phyloP scores from a whole-genome alignment of 108 stramenopile genomes.

The Cylindrotheca closterium region DNA sequence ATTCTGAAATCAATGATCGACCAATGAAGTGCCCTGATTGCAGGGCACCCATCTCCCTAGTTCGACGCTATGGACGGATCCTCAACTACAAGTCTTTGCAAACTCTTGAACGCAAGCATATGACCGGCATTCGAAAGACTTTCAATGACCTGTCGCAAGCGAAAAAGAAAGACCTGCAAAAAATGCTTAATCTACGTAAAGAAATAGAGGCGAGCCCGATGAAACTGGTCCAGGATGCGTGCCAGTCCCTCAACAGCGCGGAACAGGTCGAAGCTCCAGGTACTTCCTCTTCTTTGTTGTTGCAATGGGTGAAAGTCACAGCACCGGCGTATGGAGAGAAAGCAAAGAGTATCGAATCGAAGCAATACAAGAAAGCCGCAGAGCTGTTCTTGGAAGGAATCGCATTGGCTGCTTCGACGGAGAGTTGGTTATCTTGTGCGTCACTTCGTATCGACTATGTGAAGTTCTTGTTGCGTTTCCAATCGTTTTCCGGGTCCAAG shows the following conservation, averaged over 20 bases:
- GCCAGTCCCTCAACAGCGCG: slow-evolving; percentile 9
- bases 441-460: slow-evolving; percentile 5
- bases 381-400: slow-evolving; percentile 16
- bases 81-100: slow-evolving; percentile 22
- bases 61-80: slow-evolving; percentile 42
- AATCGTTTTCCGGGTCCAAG: not conserved
- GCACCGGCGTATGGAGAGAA: slow-evolving; percentile 14
- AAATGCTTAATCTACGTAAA: not conserved
- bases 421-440: slow-evolving; percentile 3
- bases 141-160: slow-evolving; percentile 2
- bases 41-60: slow-evolving; percentile 26
- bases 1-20: slow-evolving; percentile 18
- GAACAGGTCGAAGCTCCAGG: slow-evolving; percentile 11
- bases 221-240: slow-evolving; percentile 40
- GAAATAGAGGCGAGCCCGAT: slow-evolving; percentile 22
- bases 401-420: slow-evolving; percentile 10
- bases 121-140: not conserved
- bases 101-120: slow-evolving; percentile 40
- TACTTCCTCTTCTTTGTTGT: slow-evolving; percentile 14
- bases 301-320: slow-evolving; percentile 11
- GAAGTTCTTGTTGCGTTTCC: not conserved
- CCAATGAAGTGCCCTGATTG: slow-evolving; percentile 42
- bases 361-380: not conserved
- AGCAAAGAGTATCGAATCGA: slow-evolving; percentile 3
- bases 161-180: slow-evolving; percentile 6